Conservation (phyloP, 768 basidiomycete genomes). For the Suillus placidus region DNA sequence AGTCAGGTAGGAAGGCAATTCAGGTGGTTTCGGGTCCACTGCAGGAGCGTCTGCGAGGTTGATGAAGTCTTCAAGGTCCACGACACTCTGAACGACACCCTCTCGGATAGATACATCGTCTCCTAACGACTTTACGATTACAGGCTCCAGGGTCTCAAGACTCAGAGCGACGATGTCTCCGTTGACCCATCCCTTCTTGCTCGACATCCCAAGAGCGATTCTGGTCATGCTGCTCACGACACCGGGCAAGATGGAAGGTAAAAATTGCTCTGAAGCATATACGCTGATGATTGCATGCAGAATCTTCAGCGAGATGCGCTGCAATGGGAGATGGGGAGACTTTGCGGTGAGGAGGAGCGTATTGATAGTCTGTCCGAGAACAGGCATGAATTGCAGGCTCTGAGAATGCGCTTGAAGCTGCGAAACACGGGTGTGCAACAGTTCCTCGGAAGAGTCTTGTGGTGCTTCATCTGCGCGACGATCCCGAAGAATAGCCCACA, state of each 20-base stretch:
- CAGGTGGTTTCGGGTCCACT: slow-evolving; percentile 22
- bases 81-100: slow-evolving; percentile 56
- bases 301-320: slow-evolving; percentile 61
- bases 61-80: slow-evolving; percentile 65
- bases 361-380: slow-evolving; percentile 83
- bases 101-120: slow-evolving; percentile 68
- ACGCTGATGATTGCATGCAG: slow-evolving; percentile 52
- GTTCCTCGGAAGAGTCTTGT: slow-evolving; percentile 26
- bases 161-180: slow-evolving; percentile 66
- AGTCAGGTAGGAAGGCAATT: slow-evolving; percentile 49
- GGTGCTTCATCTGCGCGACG: slow-evolving; percentile 46
- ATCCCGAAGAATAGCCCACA: slow-evolving; percentile 63
- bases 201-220: slow-evolving; percentile 57
- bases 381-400: slow-evolving; percentile 60
- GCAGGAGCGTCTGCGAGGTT: slow-evolving; percentile 29
- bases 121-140: slow-evolving; percentile 60
- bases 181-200: slow-evolving; percentile 68
- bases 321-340: slow-evolving; percentile 62
- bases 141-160: slow-evolving; percentile 56
- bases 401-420: slow-evolving; percentile 44
- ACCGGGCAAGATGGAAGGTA: slow-evolving; percentile 81
- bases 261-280: slow-evolving; percentile 54
- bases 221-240: slow-evolving; percentile 78
- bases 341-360: slow-evolving; percentile 63
- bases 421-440: slow-evolving; percentile 36